phyloP scores from a whole-genome alignment of 2,329 filamentous ascomycete species.

The Penicillium sp. region DNA sequence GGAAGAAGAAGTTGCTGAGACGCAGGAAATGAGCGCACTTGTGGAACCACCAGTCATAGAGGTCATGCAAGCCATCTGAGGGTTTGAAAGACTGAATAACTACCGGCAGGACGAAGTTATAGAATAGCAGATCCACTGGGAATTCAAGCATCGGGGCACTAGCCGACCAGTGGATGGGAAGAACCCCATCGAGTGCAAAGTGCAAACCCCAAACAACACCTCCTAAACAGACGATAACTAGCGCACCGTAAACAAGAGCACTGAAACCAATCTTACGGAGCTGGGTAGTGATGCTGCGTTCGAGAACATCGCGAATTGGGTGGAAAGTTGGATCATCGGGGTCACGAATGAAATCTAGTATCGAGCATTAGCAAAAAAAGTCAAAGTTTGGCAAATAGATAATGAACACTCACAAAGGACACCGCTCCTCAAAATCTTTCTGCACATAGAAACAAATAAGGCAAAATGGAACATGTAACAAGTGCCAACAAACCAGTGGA shows the following conservation, averaged over 20 bases:
- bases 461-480: slow-evolving; percentile 99
- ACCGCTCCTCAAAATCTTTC: slow-evolving; percentile 92
- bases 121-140: slow-evolving; percentile 88
- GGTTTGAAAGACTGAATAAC: slow-evolving; percentile 82
- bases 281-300: slow-evolving; percentile 87
- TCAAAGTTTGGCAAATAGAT: not conserved
- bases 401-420: slow-evolving; percentile 70
- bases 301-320: slow-evolving; percentile 91
- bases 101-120: slow-evolving; percentile 92
- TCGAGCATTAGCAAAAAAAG: slow-evolving; percentile 1
- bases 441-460: slow-evolving; percentile 97
- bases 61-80: slow-evolving; percentile 74
- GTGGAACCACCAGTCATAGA: slow-evolving; percentile 97
- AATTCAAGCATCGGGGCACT: slow-evolving; percentile 93
- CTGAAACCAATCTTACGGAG: slow-evolving; percentile 95
- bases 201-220: slow-evolving; percentile 93
- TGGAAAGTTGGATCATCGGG: slow-evolving; percentile 98
- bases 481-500: slow-evolving; percentile 98
- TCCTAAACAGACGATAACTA: slow-evolving; percentile 89
- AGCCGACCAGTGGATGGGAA: slow-evolving; percentile 91
- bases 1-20: slow-evolving; percentile 90
- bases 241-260: slow-evolving; percentile 87
- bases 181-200: slow-evolving; percentile 64
- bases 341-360: slow-evolving; percentile 86
- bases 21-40: slow-evolving; percentile 76